These are phyloP conservation scores for Picochlorum sp. DNA, from an alignment of 139 green algal species.

Conservation along the genomic window DNA sequence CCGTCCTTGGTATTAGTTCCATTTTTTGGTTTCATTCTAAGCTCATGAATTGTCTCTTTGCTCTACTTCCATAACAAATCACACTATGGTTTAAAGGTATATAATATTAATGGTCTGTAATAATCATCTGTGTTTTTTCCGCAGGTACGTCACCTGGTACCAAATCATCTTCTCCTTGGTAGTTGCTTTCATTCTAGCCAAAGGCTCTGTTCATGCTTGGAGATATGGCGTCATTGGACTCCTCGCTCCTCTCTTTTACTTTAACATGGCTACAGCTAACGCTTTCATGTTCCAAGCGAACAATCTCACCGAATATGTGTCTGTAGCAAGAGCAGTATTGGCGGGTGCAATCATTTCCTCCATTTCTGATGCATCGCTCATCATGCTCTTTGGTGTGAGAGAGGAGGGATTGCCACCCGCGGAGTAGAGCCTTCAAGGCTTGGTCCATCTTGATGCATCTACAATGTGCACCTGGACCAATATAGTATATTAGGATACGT, in stretches of 20 bases:
- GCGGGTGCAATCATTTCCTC: constrained; percentile 6
- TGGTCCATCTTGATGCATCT: no score
- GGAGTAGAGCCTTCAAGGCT: no score
- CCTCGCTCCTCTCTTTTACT: constrained; percentile 5
- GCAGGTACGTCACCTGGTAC: neutral
- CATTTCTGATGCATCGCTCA: constrained; percentile 1
- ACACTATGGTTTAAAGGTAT: no score
- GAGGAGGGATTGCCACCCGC: neutral
- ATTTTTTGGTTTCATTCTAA: no score
- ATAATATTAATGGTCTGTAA: no score
- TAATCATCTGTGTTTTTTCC: no score
- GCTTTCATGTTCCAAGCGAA: constrained; percentile 2
- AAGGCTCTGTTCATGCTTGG: constrained; percentile 15
- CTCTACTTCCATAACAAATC: no score
- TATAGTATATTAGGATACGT: no score
- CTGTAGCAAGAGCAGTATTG: neutral
- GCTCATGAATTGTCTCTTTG: no score
- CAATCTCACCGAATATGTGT: neutral
- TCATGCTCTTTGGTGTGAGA: constrained; percentile 15
- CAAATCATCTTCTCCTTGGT: constrained; percentile 8
- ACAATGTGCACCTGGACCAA: no score
- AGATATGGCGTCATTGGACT: constrained; percentile 16
- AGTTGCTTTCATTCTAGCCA: constrained; percentile 4
- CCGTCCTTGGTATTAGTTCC: no score
- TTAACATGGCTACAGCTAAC: constrained; percentile 10